Evolutionary conservation across 2,329 filamentous ascomycete genomes (phyloP).

Genomic region (Epichloe glyceriae): DNA sequence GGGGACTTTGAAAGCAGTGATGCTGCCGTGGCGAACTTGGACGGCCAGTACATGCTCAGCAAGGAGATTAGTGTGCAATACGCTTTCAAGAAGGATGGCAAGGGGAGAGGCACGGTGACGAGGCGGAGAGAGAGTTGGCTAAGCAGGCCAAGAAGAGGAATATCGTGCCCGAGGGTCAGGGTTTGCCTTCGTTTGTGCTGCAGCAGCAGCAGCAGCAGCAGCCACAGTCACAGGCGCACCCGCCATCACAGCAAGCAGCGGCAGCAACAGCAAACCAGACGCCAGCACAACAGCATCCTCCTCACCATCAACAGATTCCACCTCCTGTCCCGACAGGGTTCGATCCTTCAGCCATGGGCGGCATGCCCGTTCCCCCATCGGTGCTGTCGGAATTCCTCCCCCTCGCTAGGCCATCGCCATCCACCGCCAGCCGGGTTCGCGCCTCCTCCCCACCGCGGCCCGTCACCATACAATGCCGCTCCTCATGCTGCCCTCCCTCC

Average conservation of each 20-base stretch:
- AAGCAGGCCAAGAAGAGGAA: constrained; percentile 90
- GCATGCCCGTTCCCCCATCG: constrained; percentile 5
- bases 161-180: constrained; percentile 68
- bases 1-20: constrained; percentile 89
- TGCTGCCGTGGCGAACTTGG: constrained; percentile 81
- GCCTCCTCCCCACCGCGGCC: constrained; percentile 18
- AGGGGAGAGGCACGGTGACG: constrained; percentile 89
- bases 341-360: constrained; percentile 19
- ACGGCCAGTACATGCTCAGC: constrained; percentile 92
- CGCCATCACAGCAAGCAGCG: not conserved
- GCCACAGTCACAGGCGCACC: constrained; percentile 4
- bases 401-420: constrained; percentile 6
- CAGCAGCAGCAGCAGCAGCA: constrained; percentile 27
- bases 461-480: constrained; percentile 21
- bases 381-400: constrained; percentile 11
- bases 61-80: constrained; percentile 96
- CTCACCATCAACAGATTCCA: constrained; percentile 11
- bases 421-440: constrained; percentile 25
- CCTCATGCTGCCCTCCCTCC: constrained; percentile 8
- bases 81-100: constrained; percentile 98
- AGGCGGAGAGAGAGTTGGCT: constrained; percentile 83
- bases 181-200: constrained; percentile 62
- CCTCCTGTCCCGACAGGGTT: constrained; percentile 18
- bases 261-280: constrained; percentile 1
- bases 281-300: constrained; percentile 14